Evolutionary conservation across 139 green algal genomes (phyloP), one percentile per base, ranked within the genome.

Genomic region (Chara braunii): DNA sequence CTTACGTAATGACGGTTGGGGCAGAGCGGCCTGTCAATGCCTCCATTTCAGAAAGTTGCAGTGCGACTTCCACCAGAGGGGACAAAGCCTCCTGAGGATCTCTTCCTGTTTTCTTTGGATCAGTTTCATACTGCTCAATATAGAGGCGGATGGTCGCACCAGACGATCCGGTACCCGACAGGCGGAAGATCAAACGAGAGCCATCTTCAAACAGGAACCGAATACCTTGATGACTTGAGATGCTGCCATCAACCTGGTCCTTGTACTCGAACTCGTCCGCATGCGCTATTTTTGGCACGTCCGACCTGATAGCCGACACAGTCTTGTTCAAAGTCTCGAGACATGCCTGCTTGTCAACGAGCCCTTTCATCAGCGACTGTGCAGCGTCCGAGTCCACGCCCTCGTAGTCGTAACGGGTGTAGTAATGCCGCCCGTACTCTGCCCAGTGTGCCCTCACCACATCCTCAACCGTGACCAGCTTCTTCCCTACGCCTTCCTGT

Each of bases 1-100:
- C 43, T 83, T 86, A 98, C 28, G 92, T 98, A 84, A 98, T 97
- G 58, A 98, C 92, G n/a, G 92, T 98, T 42, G 92, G 92, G 72
- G 89, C 86, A 28, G 94, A 81, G n/a, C 92, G 79, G 50, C 89
- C 88, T 43, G 92, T 96, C 73, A 95, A 91, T 75, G 96, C 78
- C 40, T 86, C 6, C 23, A 95, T 74, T 79, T 95, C 85, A 7
- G 84, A 91, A 3, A 91, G 57, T 43, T 94, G 75, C 33, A 98
- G 75, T 0, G 92, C 92, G 9, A 88, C 61, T 31, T 83, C 57
- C n/a, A 73, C 89, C 68, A 94, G 88, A 34, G 53, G 51, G 48
- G 62, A 68, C 3, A 94, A 80, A 5, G 82, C 85, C 1, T 86
- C 85, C 70, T 95, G 84, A 5, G 92, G 84, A 52, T 97, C 91